These are phyloP conservation scores for Penicillium sp. DNA, from an alignment of 2,329 filamentous ascomycete genomes.

Conservation along the genomic window DNA sequence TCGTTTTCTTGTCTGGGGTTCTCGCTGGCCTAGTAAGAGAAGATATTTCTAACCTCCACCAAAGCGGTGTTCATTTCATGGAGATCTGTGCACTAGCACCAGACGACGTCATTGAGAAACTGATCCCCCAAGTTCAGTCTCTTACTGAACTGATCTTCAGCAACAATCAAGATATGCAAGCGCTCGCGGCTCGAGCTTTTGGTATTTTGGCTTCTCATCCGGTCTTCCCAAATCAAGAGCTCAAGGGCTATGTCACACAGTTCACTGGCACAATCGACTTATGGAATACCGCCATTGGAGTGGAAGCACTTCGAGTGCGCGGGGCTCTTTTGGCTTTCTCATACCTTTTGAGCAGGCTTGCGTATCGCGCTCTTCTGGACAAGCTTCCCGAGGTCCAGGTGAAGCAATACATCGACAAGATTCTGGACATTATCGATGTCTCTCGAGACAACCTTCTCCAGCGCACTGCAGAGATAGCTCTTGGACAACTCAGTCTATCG, in stretches of 20 bases:
- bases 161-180: slow-evolving; percentile 64
- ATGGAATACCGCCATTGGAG: slow-evolving; percentile 58
- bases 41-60: slow-evolving; percentile 37
- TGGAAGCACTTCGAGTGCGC: slow-evolving; percentile 53
- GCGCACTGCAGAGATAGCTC: slow-evolving; percentile 52
- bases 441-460: slow-evolving; percentile 53
- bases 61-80: slow-evolving; percentile 48
- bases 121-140: slow-evolving; percentile 48
- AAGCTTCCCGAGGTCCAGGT: slow-evolving; percentile 35
- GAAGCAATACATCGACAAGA: slow-evolving; percentile 39
- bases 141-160: slow-evolving; percentile 60
- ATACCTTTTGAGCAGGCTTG: slow-evolving; percentile 53
- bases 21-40: slow-evolving; percentile 43
- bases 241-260: slow-evolving; percentile 42
- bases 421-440: slow-evolving; percentile 50
- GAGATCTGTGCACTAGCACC: slow-evolving; percentile 53
- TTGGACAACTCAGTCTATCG: slow-evolving; percentile 59
- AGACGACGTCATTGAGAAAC: slow-evolving; percentile 46
- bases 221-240: slow-evolving; percentile 34
- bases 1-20: slow-evolving; percentile 41
- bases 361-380: slow-evolving; percentile 43
- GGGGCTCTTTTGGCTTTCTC: slow-evolving; percentile 56
- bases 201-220: slow-evolving; percentile 70
- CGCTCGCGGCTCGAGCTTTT: slow-evolving; percentile 62
- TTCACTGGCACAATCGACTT: slow-evolving; percentile 45